phyloP scores from a whole-genome alignment of 2,329 filamentous ascomycete species.

The Phyllosticta capitalensis region DNA sequence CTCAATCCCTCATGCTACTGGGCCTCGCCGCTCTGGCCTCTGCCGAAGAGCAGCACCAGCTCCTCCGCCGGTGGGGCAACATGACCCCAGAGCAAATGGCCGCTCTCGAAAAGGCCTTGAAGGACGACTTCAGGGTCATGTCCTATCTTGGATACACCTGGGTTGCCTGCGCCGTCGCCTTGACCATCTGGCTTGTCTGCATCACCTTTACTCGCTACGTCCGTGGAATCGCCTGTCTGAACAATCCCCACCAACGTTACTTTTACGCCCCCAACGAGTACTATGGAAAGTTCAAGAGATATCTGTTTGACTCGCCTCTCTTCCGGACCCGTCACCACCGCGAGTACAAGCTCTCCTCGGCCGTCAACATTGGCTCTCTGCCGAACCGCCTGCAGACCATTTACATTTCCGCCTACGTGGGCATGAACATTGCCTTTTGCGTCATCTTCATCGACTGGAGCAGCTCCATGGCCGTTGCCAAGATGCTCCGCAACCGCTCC shows the following conservation, averaged over 20 bases:
- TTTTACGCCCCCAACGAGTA: conserved; percentile 55
- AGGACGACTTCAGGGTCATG: conserved; percentile 25
- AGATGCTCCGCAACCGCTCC: conserved; percentile 52
- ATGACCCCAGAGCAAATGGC: conserved; percentile 2
- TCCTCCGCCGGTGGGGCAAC: neutral
- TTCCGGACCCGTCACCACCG: conserved; percentile 40
- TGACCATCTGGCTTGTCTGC: conserved; percentile 58
- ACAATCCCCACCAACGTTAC: conserved; percentile 70
- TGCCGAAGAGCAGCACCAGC: neutral
- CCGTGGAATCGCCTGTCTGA: conserved; percentile 64
- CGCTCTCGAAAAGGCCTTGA: conserved; percentile 1
- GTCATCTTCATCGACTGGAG: conserved; percentile 49
- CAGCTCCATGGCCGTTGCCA: conserved; percentile 64
- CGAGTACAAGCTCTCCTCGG: conserved; percentile 41
- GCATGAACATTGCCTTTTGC: conserved; percentile 38
- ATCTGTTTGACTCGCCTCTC: conserved; percentile 39
- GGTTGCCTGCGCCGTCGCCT: conserved; percentile 50
- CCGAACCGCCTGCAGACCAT: conserved; percentile 40
- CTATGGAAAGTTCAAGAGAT: conserved; percentile 36
- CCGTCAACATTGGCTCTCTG: conserved; percentile 40
- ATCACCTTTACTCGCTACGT: conserved; percentile 57
- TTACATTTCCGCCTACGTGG: conserved; percentile 39
- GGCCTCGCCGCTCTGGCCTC: conserved; percentile 1
- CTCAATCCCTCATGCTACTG: neutral
- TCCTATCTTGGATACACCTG: conserved; percentile 38